A percentile compares a stretch with the other conserved stretches of the same genome.
Conservation (phyloP, 177 flowering plant species). For the Vitis hybrid region DNA sequence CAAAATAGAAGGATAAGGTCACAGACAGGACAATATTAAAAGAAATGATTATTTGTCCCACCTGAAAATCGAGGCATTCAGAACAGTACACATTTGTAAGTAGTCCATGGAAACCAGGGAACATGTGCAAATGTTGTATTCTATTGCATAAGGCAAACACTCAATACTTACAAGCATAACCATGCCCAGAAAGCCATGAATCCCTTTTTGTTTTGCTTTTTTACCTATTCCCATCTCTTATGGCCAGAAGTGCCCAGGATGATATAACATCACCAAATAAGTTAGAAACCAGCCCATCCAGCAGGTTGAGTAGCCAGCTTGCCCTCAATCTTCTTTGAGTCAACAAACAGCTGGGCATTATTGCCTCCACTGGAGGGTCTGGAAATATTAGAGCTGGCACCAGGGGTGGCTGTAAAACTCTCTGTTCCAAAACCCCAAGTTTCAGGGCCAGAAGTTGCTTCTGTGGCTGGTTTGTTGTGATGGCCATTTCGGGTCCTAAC, state of each 20-base stretch:
- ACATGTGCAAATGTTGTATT: not conserved
- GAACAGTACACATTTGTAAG: not conserved
- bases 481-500: conserved; percentile 67
- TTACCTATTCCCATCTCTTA: not conserved
- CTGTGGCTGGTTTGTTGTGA: conserved; percentile 38
- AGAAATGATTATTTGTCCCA: too few species aligned
- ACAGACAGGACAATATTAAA: too few species aligned
- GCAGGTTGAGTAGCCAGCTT: conserved; percentile 73
- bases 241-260: not conserved
- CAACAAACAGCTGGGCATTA: conserved; percentile 46
- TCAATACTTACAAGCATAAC: not conserved
- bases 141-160: not conserved
- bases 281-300: conserved; percentile 98
- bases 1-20: too few species aligned
- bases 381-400: conserved; percentile 36
- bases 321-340: conserved; percentile 34
- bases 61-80: not conserved
- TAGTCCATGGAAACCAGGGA: conserved; percentile 3
- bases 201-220: not conserved
- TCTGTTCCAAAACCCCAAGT: conserved; percentile 85
- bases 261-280: not conserved
- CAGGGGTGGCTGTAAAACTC: conserved; percentile 60
- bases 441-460: conserved; percentile 31
- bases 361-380: conserved; percentile 33
- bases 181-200: not conserved